A percentile compares a stretch with the other conserved stretches of the same genome.
phyloP scores from a whole-genome alignment of 441 rosid species.

The Eruca vesicaria region DNA sequence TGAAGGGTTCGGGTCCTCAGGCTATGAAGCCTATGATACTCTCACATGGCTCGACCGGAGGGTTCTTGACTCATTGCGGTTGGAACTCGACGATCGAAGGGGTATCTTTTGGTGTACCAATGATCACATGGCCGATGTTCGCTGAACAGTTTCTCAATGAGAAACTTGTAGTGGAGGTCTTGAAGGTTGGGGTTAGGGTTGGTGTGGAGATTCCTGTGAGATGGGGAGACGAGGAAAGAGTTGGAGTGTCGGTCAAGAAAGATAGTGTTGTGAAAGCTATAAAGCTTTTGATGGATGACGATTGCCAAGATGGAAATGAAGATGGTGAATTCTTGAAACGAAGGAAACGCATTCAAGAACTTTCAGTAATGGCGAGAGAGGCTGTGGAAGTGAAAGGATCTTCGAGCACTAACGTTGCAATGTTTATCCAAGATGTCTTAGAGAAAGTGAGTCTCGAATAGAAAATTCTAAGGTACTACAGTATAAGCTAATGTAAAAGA shows the following conservation, averaged over 20 bases:
- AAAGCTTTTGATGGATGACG: conserved; percentile 42
- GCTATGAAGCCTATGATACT: conserved; percentile 42
- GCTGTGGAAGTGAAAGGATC: conserved; percentile 53
- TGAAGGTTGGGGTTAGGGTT: conserved; percentile 55
- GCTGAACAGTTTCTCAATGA: conserved; percentile 78
- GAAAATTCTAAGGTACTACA: not conserved
- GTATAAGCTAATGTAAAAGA: not conserved
- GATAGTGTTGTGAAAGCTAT: conserved; percentile 45
- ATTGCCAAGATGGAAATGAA: not conserved
- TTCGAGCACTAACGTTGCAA: conserved; percentile 41
- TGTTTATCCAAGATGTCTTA: conserved; percentile 45
- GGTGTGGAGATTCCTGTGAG: conserved; percentile 62
- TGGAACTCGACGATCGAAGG: conserved; percentile 82
- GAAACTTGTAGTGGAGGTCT: conserved; percentile 54
- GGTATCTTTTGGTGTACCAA: conserved; percentile 54
- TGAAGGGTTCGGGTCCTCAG: conserved; percentile 82
- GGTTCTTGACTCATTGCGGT: conserved; percentile 82
- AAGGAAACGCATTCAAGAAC: conserved; percentile 38
- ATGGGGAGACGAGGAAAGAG: conserved; percentile 75
- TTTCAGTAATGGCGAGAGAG: conserved; percentile 40
- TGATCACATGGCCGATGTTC: conserved; percentile 83
- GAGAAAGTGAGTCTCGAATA: conserved; percentile 1
- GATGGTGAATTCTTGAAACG: conserved; percentile 32
- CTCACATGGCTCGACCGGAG: conserved; percentile 63
- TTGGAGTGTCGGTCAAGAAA: conserved; percentile 59